Evolutionary conservation across 2,329 filamentous ascomycete species (phyloP), one percentile per base, ranked within the genome.

Genomic region (Phoma sp.): DNA sequence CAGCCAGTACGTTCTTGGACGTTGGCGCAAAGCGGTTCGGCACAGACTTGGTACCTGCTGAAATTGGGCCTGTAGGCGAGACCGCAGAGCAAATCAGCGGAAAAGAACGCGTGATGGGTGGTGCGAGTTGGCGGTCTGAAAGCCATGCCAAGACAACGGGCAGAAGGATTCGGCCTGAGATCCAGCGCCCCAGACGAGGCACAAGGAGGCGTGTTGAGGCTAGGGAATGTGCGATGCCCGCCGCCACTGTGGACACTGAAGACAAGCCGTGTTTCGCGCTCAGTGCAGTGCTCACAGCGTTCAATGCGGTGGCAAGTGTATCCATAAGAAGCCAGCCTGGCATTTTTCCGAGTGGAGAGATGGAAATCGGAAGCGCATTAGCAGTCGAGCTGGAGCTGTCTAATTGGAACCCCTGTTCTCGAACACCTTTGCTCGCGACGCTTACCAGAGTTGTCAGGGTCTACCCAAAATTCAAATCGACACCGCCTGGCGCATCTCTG

Each of bases 71-170:
- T 61, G 50, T 55, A 61, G 60, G 51, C 60, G 57, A 58, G 61
- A 32, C 53, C 27, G 45, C 36, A 49, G 45, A 57, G 45, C 49
- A 43, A 54, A 47, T 40, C 43, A 53, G 32, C 45, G 41, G 33
- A 45, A 55, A 57, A 54, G 51, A 57, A 54, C 59, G 62, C 63
- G 56, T 62, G 57, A 59, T 56, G 31, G 51, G 59, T 58, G 63
- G 53, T 53, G 45, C 63, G 60, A 65, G 68, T 58, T 65, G 62
- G 70, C 70, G 70, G 70, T 72, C 69, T 71, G 51, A 35, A 27
- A 43, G 56, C 57, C 61, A 51, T 60, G 57, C 66, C 63, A 67
- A 69, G 64, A 22, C 40, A 47, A 45, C 51, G 59, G 61, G 50
- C 57, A 58, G 55, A 57, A 55, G 60, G 44, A 52, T 57, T 63